Percentiles rank a stretch among this genome's conserved stretches.
phyloP scores from a whole-genome alignment of 768 basidiomycete genomes.

The Leccinellum rugosiceps region DNA sequence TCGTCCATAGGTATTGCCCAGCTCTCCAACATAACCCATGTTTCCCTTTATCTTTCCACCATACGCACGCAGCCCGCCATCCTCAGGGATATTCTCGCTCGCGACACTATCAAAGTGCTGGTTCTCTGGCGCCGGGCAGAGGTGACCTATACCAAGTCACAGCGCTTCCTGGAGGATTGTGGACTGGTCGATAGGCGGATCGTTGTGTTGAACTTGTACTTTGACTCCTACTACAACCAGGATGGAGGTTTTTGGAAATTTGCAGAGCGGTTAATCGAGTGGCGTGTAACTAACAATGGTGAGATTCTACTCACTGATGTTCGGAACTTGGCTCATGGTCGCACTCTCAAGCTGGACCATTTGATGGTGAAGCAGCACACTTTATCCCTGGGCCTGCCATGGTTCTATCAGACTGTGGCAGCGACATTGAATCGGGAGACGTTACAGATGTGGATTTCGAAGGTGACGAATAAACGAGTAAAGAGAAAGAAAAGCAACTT shows the following conservation, averaged over 20 bases:
- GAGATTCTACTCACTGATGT: too few relatives aligned
- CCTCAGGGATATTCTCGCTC: background rate
- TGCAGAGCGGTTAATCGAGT: background rate
- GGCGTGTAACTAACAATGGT: too few relatives aligned
- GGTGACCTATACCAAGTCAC: background rate
- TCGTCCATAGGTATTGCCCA: background rate
- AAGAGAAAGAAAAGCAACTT: background rate
- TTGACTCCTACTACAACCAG: background rate
- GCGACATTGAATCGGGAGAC: too few relatives aligned
- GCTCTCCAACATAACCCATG: background rate
- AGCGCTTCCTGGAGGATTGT: background rate
- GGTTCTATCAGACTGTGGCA: too few relatives aligned
- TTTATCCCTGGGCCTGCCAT: too few relatives aligned
- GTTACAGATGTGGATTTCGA: too few relatives aligned
- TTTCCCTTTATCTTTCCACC: background rate
- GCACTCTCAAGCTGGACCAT: too few relatives aligned
- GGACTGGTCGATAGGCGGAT: background rate
- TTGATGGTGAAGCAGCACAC: too few relatives aligned
- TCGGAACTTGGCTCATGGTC: too few relatives aligned
- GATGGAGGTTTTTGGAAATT: background rate
- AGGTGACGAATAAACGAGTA: background rate
- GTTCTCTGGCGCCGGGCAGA: background rate
- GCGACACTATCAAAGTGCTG: background rate
- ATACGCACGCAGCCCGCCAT: background rate
- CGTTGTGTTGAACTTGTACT: background rate